These are phyloP conservation scores for Penicillium argentinense DNA, from an alignment of 495 filamentous ascomycete genomes.

Conservation along the genomic window DNA sequence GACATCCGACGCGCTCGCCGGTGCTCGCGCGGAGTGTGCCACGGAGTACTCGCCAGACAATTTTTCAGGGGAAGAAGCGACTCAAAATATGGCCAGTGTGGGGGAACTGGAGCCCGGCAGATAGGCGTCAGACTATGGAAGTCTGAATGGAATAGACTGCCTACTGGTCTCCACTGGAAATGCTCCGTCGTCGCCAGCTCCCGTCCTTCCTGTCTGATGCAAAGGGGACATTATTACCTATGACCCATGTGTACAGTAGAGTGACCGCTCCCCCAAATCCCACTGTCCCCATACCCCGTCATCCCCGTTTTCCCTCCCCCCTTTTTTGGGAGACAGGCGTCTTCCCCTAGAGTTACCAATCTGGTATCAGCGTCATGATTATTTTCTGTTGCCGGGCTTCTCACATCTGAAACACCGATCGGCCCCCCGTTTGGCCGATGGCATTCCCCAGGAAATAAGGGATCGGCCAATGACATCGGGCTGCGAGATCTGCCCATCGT, in stretches of 20 bases:
- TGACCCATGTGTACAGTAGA: no score
- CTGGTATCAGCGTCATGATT: conserved; percentile 4
- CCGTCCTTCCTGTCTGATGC: not conserved
- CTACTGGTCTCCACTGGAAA: conserved; percentile 17
- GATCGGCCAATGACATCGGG: conserved; percentile 27
- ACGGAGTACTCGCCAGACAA: no score
- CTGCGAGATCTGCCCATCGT: conserved; percentile 18
- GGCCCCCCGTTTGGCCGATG: conserved; percentile 25
- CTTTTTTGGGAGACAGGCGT: no score
- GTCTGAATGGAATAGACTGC: conserved; percentile 27
- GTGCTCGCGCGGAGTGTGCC: no score
- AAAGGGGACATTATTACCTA: no score
- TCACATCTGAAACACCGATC: conserved; percentile 32
- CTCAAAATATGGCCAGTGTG: conserved; percentile 20
- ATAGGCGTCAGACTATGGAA: conserved; percentile 21
- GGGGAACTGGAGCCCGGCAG: conserved; percentile 27
- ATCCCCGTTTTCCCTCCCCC: no score
- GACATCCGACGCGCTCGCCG: no score
- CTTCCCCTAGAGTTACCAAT: not conserved
- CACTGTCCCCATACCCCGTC: no score
- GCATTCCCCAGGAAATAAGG: conserved; percentile 28
- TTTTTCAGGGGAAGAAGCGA: no score
- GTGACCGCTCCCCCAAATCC: no score
- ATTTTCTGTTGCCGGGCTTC: conserved; percentile 10
- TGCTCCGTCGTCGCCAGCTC: conserved; percentile 11